phyloP scores from a whole-genome alignment of 306 rosid species.

The Erythrophleum fordii region DNA sequence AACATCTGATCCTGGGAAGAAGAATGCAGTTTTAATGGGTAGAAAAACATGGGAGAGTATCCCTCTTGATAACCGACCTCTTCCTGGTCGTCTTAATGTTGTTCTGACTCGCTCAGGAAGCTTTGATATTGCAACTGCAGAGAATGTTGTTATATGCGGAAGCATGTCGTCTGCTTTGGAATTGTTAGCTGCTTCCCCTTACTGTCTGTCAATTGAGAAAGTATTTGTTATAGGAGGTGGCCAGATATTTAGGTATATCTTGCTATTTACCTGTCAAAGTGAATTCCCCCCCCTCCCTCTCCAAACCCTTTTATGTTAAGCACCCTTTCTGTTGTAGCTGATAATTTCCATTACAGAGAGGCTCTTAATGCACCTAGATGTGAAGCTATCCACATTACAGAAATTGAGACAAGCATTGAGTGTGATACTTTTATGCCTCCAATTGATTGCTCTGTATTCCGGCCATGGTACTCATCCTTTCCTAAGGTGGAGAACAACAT shows the following conservation, averaged over 20 bases:
- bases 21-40: conserved; percentile 94
- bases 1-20: conserved; percentile 79
- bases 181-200: conserved; percentile 87
- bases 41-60: conserved; percentile 94
- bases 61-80: conserved; percentile 68
- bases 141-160: conserved; percentile 90
- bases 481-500: conserved; percentile 75
- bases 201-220: conserved; percentile 88
- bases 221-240: conserved; percentile 95
- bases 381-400: conserved; percentile 90
- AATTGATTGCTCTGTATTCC: conserved; percentile 75
- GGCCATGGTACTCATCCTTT: conserved; percentile 90
- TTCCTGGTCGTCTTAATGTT: conserved; percentile 88
- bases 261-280: background rate
- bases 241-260: conserved; percentile 76
- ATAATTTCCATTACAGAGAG: conserved; percentile 64
- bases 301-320: background rate
- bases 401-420: conserved; percentile 73
- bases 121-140: conserved; percentile 90
- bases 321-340: background rate
- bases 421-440: conserved; percentile 83
- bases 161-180: conserved; percentile 90
- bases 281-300: background rate
- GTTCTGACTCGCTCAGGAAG: conserved; percentile 95
- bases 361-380: conserved; percentile 87